A percentile compares a stretch with the other conserved stretches of the same genome.
Evolutionary conservation across 192 early-diverging fungal genomes (phyloP).

Genomic region (Coemansia sp.): DNA sequence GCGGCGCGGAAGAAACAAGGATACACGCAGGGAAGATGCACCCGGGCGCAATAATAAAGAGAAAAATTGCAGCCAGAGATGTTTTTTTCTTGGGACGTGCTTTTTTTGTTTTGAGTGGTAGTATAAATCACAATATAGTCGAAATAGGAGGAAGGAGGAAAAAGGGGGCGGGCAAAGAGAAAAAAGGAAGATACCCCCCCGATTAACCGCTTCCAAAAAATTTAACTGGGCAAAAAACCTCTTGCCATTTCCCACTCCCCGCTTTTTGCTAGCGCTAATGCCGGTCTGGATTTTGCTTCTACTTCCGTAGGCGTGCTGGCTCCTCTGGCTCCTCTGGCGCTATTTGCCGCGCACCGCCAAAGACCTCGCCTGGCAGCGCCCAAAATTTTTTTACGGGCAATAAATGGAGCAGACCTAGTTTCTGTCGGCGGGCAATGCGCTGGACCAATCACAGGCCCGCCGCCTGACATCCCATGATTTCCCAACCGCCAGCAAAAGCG

Average conservation of each 20-base stretch:
- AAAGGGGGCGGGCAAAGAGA: background rate
- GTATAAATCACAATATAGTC: background rate
- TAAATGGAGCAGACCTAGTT: no score
- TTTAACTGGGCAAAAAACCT: background rate
- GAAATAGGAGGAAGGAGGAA: background rate
- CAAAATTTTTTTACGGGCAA: no score
- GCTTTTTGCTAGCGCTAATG: no score
- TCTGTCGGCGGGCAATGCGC: background rate
- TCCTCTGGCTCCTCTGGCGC: no score
- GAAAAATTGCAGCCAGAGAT: background rate
- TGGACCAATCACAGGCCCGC: conserved; percentile 10
- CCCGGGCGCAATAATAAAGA: no score
- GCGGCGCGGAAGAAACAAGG: no score
- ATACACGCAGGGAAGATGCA: background rate
- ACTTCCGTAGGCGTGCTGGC: no score
- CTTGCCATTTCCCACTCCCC: background rate
- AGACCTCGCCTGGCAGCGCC: no score
- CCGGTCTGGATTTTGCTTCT: no score
- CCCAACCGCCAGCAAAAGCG: no score
- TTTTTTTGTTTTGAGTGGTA: background rate
- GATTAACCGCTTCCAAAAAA: background rate
- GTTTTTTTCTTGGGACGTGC: background rate
- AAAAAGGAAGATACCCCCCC: no score
- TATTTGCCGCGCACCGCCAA: no score
- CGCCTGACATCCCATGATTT: background rate